Evolutionary conservation across 768 basidiomycete genomes (phyloP), one percentile per base, ranked within the genome.

Genomic region (Agrocybe pediades): DNA sequence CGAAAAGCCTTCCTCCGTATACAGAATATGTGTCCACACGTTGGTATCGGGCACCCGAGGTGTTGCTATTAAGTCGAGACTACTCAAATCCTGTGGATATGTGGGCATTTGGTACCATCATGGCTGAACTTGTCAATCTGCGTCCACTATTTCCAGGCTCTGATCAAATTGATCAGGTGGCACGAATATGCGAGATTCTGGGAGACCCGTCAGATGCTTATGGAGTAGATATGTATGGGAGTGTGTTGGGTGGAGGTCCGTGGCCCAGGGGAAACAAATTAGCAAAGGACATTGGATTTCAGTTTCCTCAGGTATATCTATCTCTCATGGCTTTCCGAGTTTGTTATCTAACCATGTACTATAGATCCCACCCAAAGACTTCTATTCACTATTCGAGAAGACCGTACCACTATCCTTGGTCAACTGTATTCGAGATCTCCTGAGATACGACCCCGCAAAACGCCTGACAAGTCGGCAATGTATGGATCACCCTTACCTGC

Each of bases 11-110:
- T 51, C 97, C 97, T 1, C 97, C 97, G 0, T 99, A 98, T 68
- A 98, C 97, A 23, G 97, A 98, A 74, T 98, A 99, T 66, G 97
- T 99, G 33, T 91, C 95, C 19, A 99, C 97, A n/a, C 82, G 97
- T 36, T 99, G 97, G 97, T 99, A 99, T 71, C 91, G 97, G 53
- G 97, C 97, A 0, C 97, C 97, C 15, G 97, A 99, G 69, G 95
- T 99, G 16, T 78, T 99, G 25, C 80, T 99, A 36, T 80, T 92
- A 55, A 93, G 92, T 63, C 83, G 86, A 52, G 90, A 98, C 68
- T 99, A 99, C 66, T 95, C 93, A 9, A 91, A 90, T 64, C 95
- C 97, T 3, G 96, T 99, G 21, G 97, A 99, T 65, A 94, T 98
- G 91, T 99, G 97, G 97, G 97, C 97, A 2, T 76, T 99, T 49